Conservation (phyloP, 2,329 filamentous ascomycete species). For the Xylaria sp. region DNA sequence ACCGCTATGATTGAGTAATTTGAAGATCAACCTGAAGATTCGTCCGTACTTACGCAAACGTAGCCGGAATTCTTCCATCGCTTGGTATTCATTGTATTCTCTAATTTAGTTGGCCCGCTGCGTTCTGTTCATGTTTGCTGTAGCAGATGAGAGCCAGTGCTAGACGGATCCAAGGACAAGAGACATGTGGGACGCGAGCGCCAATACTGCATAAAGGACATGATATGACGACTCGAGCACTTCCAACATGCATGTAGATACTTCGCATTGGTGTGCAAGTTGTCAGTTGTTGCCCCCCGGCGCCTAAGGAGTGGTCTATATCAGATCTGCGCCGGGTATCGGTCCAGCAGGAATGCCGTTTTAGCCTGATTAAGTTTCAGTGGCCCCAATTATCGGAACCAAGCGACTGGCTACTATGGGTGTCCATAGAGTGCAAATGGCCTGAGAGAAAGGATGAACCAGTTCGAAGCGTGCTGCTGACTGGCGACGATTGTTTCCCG, state of each 20-base stretch:
- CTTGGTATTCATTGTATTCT: not conserved
- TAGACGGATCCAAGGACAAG: constrained; percentile 19
- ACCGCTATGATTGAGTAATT: not conserved
- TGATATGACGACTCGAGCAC: constrained; percentile 12
- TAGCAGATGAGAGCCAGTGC: constrained; percentile 13
- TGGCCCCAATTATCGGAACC: constrained; percentile 34
- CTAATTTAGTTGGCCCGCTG: constrained; percentile 1
- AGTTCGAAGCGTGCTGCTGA: constrained; percentile 8
- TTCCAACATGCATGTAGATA: constrained; percentile 15
- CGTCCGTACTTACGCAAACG: constrained; percentile 15
- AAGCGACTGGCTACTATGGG: constrained; percentile 26
- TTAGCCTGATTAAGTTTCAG: constrained; percentile 45
- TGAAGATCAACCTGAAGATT: constrained; percentile 9
- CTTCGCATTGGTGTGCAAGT: constrained; percentile 27
- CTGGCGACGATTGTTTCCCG: not conserved
- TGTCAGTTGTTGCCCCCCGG: constrained; percentile 20
- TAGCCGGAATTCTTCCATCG: constrained; percentile 18
- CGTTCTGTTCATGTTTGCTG: not conserved
- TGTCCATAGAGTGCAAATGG: constrained; percentile 7
- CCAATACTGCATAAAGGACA: constrained; percentile 28
- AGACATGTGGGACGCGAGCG: constrained; percentile 19
- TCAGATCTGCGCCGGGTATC: constrained; percentile 43
- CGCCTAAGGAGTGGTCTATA: constrained; percentile 24
- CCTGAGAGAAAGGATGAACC: constrained; percentile 7
- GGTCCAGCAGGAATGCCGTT: constrained; percentile 35